These are phyloP conservation scores for Ustilago loliicola DNA, from an alignment of 1,284 basidiomycete genomes.

Conservation along the genomic window DNA sequence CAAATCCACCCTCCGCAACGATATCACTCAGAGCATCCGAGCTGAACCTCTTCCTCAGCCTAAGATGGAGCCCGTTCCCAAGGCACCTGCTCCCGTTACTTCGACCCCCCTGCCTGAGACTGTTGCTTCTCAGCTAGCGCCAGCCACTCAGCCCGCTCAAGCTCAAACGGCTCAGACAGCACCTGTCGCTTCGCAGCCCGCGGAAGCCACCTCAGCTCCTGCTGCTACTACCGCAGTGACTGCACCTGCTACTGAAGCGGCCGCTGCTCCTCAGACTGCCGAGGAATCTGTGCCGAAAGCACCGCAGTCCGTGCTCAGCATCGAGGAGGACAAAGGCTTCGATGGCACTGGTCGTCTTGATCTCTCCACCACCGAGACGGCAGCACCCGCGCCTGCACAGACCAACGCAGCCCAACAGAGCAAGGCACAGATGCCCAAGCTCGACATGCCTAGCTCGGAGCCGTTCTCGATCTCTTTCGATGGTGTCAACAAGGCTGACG, in stretches of 20 bases:
- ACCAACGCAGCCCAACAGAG: conserved; percentile 12
- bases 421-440: conserved; percentile 52
- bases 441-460: conserved; percentile 64
- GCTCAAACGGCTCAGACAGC: conserved; percentile 6
- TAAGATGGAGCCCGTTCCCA: conserved; percentile 52
- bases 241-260: conserved; percentile 3
- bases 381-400: not conserved
- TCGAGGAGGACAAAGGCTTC: conserved; percentile 59
- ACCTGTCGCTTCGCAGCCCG: not conserved
- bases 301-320: conserved; percentile 49
- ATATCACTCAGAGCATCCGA: conserved; percentile 44
- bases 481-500: conserved; percentile 16
- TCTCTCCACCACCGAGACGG: conserved; percentile 16
- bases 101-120: conserved; percentile 40
- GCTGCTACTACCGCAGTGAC: not conserved
- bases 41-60: conserved; percentile 44
- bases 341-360: conserved; percentile 66
- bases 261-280: not conserved
- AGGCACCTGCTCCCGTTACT: conserved; percentile 51
- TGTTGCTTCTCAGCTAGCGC: conserved; percentile 14
- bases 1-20: conserved; percentile 46
- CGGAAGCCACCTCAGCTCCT: conserved; percentile 8
- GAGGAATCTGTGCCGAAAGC: conserved; percentile 8
- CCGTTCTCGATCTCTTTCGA: conserved; percentile 60
- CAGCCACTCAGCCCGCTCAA: not conserved